Evolutionary conservation across 2,329 filamentous ascomycete species (phyloP).

Genomic region (Fusarium caatingaense): DNA sequence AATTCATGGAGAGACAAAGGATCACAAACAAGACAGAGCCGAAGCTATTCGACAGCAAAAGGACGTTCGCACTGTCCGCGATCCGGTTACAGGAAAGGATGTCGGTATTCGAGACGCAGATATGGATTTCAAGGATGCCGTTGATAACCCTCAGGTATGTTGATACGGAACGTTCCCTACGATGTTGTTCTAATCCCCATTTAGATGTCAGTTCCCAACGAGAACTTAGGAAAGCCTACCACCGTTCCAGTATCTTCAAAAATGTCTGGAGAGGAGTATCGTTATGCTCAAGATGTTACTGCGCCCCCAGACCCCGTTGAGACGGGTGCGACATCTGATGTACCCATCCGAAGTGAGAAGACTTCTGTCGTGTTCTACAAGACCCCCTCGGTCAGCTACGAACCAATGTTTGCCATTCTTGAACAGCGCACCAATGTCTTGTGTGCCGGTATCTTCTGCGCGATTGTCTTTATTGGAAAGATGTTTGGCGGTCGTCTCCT

Average conservation of each 20-base stretch:
- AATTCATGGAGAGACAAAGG: conserved; percentile 52
- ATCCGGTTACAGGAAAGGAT: conserved; percentile 87
- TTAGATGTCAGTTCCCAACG: conserved; percentile 84
- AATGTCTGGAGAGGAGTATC: conserved; percentile 84
- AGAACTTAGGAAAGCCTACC: conserved; percentile 82
- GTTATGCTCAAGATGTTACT: conserved; percentile 85
- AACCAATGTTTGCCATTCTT: conserved; percentile 83
- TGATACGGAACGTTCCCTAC: background rate
- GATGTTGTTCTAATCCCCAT: background rate
- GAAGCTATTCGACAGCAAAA: conserved; percentile 52
- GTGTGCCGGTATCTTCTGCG: conserved; percentile 75
- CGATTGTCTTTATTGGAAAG: conserved; percentile 81
- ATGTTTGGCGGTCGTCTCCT: conserved; percentile 82
- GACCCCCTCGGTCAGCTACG: conserved; percentile 88
- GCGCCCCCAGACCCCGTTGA: conserved; percentile 89
- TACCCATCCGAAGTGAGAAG: conserved; percentile 95
- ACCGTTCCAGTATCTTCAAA: conserved; percentile 76
- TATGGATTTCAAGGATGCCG: conserved; percentile 73
- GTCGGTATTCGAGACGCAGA: conserved; percentile 88
- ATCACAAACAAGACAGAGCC: conserved; percentile 54
- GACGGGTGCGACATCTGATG: conserved; percentile 86
- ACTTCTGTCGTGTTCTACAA: conserved; percentile 97
- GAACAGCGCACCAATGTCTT: conserved; percentile 80
- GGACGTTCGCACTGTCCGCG: conserved; percentile 78
- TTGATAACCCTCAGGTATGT: conserved; percentile 76